Conservation (phyloP, 2,329 filamentous ascomycete species). For the Cladosporium phlei region DNA sequence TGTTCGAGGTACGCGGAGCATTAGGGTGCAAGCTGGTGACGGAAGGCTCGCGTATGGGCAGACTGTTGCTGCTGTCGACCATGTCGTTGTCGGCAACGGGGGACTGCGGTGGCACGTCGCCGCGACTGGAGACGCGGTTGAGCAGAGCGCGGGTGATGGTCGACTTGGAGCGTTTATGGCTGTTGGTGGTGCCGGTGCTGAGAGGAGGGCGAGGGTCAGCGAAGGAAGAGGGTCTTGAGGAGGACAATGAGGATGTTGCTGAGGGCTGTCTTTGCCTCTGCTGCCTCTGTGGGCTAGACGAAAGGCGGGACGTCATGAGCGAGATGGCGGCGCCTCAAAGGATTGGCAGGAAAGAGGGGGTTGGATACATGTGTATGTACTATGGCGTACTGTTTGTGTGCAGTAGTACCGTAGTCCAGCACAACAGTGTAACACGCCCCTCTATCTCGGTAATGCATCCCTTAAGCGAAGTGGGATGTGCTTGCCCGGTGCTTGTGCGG, state of each 20-base stretch:
- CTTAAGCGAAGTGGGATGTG: too few species aligned
- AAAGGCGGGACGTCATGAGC: conserved; percentile 10
- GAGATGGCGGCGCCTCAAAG: too few species aligned
- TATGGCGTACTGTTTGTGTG: too few species aligned
- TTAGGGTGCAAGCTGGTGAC: conserved; percentile 9
- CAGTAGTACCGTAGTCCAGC: too few species aligned
- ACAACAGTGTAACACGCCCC: too few species aligned
- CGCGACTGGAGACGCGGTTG: conserved; percentile 46
- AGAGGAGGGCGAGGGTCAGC: not conserved
- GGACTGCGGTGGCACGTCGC: conserved; percentile 30
- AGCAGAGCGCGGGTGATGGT: conserved; percentile 50
- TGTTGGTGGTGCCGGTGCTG: conserved; percentile 18
- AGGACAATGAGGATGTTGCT: not conserved
- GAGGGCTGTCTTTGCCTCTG: conserved; percentile 9
- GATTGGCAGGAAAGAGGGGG: too few species aligned
- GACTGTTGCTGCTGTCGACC: conserved; percentile 77
- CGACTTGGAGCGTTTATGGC: conserved; percentile 52
- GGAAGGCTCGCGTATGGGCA: conserved; percentile 31
- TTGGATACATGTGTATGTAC: too few species aligned
- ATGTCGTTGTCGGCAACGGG: conserved; percentile 34
- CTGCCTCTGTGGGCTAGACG: conserved; percentile 12
- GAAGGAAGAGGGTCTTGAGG: too few species aligned
- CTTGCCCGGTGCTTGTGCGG: too few species aligned
- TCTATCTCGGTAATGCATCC: too few species aligned
- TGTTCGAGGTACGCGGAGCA: conserved; percentile 19